Evolutionary conservation across 148 eudicot genomes (phyloP), one percentile per base, ranked within the genome.

Genomic region (Camellia lanceoleosa): DNA sequence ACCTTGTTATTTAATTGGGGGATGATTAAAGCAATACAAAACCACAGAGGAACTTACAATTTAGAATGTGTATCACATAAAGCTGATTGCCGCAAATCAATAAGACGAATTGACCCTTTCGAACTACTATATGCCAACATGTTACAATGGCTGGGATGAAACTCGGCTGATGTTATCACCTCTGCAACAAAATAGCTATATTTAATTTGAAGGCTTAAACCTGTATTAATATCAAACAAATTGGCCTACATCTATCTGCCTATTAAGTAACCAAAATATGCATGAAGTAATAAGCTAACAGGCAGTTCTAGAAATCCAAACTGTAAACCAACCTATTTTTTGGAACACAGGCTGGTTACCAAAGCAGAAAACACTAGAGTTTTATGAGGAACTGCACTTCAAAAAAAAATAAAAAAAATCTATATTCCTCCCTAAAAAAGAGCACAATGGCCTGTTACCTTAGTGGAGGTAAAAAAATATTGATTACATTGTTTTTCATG

Each of bases 91-190:
- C 97, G 92, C 86, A 92, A 86, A 87, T 92, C 94, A 77, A 92
- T 87, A 71, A 92, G 92, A 51, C 94, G 93, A 65, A 92, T 88
- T 56, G 89, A 89, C 64, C 97, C 94, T 84, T 90, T 92, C 76
- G 97, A 92, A 69, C 97, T 92, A 87, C 94, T 89, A 80, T 92
- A 92, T 13, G 94, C 97, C 87, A 92, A 88, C 62, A 75, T 92
- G 81, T 92, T 89, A 86, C 97, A 92, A 77, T 90, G 94, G 62
- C 82, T 83, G 65, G 94, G 97, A 84, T 92, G 97, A 83, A 92
- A 92, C 84, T 92, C 97, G 38, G 94, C 94, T 72, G 94, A 90
- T 51, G 97, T 92, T 77, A 92, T 92, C 80, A 90, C 97, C 94
- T 92, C 94, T 92, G 94, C 77, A 82, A 75, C 51, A 68, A 79